These are phyloP conservation scores for Coelastrella sp. DNA, from an alignment of 139 green algal genomes.

Conservation along the genomic window DNA sequence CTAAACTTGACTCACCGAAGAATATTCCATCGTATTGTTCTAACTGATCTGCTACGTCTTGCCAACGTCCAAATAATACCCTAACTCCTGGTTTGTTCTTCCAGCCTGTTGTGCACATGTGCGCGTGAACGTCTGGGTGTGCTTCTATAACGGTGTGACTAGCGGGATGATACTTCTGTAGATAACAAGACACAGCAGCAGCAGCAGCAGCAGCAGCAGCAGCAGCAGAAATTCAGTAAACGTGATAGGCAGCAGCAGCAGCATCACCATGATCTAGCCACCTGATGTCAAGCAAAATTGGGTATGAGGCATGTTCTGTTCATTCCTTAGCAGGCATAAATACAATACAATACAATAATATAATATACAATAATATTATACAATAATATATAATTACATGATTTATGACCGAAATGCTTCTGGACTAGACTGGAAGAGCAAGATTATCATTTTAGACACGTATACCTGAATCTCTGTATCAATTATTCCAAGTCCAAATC, in stretches of 20 bases:
- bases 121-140: slow-evolving; percentile 88
- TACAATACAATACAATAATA: too few relatives aligned
- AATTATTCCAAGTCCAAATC: slow-evolving; percentile 95
- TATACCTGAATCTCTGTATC: slow-evolving; percentile 84
- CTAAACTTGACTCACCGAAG: slow-evolving; percentile 77
- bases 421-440: too few relatives aligned
- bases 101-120: slow-evolving; percentile 87
- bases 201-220: not conserved
- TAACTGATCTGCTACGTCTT: slow-evolving; percentile 83
- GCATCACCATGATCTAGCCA: not conserved
- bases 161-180: slow-evolving; percentile 48
- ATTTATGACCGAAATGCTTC: too few relatives aligned
- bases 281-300: too few relatives aligned
- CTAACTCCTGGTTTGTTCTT: slow-evolving; percentile 76
- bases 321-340: too few relatives aligned
- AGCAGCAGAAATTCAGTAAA: not conserved
- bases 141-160: slow-evolving; percentile 96
- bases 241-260: not conserved
- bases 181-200: not conserved
- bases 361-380: too few relatives aligned
- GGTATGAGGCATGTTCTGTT: too few relatives aligned
- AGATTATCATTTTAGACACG: not conserved
- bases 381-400: too few relatives aligned
- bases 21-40: slow-evolving; percentile 90
- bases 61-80: slow-evolving; percentile 92